These are phyloP conservation scores for Toxicodendron radicans DNA, from an alignment of 345 rosid species.

Conservation along the genomic window DNA sequence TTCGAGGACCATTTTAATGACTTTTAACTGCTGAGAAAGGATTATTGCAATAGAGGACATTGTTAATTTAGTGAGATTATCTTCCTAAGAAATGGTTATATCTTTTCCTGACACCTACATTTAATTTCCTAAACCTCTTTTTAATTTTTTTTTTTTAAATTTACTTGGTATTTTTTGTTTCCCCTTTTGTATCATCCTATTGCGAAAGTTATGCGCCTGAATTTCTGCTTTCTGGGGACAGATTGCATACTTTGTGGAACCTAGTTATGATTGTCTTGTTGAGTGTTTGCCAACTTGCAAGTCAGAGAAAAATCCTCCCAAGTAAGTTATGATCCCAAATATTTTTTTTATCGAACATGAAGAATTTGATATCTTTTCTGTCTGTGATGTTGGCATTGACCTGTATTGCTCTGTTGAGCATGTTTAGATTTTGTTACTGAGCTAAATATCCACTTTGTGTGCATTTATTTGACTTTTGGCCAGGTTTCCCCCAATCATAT, in stretches of 20 bases:
- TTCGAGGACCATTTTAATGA: background rate
- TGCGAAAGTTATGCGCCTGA: background rate
- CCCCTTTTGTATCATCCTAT: background rate
- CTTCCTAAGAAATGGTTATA: background rate
- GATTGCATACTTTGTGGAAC: constrained; percentile 86
- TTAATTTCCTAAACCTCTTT: background rate
- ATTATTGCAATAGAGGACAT: background rate
- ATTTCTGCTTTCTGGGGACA: constrained; percentile 29
- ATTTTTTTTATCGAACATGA: background rate
- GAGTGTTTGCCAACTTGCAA: constrained; percentile 93
- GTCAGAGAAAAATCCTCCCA: constrained; percentile 66
- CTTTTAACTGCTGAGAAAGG: constrained; percentile 1
- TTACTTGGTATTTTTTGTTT: too few relatives aligned
- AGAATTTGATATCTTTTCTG: background rate
- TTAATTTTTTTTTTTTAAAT: background rate
- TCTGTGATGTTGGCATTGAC: background rate
- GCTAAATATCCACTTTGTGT: background rate
- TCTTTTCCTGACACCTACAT: background rate
- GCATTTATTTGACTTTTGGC: background rate
- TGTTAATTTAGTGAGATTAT: background rate
- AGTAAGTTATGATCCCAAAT: constrained; percentile 46
- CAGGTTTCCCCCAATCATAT: constrained; percentile 73
- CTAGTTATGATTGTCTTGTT: constrained; percentile 82
- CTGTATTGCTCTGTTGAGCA: background rate
- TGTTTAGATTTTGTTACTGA: background rate